phyloP scores from a whole-genome alignment of 768 basidiomycete species.

The Cyclocybe aegerita region DNA sequence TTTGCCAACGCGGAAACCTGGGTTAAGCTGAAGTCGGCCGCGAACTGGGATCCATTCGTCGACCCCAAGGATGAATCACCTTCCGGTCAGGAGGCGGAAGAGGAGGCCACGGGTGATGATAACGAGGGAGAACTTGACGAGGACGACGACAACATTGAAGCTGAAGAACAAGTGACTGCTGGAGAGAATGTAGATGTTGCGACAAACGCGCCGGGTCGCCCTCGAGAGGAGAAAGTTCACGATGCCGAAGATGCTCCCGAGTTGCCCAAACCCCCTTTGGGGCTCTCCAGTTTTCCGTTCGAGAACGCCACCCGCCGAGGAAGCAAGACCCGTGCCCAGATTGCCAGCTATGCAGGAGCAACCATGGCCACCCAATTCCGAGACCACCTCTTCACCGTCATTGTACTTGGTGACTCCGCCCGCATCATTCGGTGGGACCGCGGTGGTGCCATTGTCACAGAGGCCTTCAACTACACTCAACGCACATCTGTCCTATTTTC shows the following conservation, averaged over 20 bases:
- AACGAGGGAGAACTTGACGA: neutral
- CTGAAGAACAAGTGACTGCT: neutral
- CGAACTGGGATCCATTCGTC: too few relatives aligned
- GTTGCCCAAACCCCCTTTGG: neutral
- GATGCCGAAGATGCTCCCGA: neutral
- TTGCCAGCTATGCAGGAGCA: neutral
- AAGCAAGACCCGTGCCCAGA: neutral
- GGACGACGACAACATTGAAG: neutral
- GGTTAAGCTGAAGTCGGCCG: too few relatives aligned
- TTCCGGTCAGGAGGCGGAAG: neutral
- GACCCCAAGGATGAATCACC: too few relatives aligned
- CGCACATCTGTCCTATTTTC: too few relatives aligned
- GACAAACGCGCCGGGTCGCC: neutral
- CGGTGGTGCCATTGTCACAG: neutral
- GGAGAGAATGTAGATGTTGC: neutral
- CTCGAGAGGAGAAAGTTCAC: neutral
- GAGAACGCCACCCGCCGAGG: neutral
- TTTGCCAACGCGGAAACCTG: too few relatives aligned
- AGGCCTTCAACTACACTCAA: neutral
- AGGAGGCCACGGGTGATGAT: neutral
- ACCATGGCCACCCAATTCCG: neutral
- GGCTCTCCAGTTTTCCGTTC: neutral
- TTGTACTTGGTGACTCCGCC: neutral
- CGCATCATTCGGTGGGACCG: neutral
- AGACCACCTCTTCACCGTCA: neutral